Conservation (phyloP, 2,329 filamentous ascomycete species). For the Diplodia seriata region DNA sequence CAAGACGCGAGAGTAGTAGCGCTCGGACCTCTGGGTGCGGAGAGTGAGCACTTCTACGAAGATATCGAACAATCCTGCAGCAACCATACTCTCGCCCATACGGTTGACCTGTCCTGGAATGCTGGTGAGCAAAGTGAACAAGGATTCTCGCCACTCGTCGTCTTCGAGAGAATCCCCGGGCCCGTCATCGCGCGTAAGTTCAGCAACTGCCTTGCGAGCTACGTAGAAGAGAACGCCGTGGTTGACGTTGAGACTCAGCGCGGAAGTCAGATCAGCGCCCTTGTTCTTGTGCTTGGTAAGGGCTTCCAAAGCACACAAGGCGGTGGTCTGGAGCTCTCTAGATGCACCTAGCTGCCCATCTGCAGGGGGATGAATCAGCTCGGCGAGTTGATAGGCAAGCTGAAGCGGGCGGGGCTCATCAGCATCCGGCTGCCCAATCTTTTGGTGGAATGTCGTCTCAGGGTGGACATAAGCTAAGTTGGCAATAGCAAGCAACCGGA, state of each 20-base stretch:
- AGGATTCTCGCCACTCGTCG: constrained; percentile 87
- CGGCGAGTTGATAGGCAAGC: constrained; percentile 88
- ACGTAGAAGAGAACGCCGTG: constrained; percentile 95
- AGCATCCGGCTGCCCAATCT: constrained; percentile 82
- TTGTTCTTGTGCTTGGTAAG: constrained; percentile 79
- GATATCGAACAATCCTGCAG: constrained; percentile 87
- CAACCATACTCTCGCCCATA: constrained; percentile 82
- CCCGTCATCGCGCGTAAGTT: constrained; percentile 65
- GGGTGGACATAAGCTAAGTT: constrained; percentile 90
- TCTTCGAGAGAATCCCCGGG: constrained; percentile 48
- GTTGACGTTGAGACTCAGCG: constrained; percentile 94
- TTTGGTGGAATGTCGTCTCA: constrained; percentile 83
- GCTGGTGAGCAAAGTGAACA: constrained; percentile 86
- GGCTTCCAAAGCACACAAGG: constrained; percentile 83
- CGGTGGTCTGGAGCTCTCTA: constrained; percentile 79
- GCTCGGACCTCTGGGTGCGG: constrained; percentile 80
- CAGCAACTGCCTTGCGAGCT: constrained; percentile 85
- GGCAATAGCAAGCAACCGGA: constrained; percentile 84
- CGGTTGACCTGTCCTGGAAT: constrained; percentile 73
- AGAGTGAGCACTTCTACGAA: constrained; percentile 87
- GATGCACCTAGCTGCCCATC: constrained; percentile 73
- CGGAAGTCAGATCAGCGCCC: constrained; percentile 80
- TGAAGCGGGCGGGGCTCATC: constrained; percentile 91
- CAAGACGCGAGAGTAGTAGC: constrained; percentile 82
- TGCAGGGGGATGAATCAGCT: constrained; percentile 83